phyloP scores from a whole-genome alignment of 495 filamentous ascomycete genomes.

The Aspergillus affinis region DNA sequence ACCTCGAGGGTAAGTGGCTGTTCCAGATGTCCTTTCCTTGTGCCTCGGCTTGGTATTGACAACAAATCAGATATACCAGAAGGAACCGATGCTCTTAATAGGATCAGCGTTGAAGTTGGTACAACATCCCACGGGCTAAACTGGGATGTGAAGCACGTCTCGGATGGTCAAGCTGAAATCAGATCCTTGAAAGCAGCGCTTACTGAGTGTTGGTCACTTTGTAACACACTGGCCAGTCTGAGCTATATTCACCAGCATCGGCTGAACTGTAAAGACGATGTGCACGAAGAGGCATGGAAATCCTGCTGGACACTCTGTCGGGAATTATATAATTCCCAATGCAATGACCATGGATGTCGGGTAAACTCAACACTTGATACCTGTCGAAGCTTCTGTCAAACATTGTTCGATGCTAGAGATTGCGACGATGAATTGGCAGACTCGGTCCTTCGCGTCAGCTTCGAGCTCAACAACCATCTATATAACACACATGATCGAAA shows the following conservation, averaged over 20 bases:
- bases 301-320: conserved; percentile 91
- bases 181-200: conserved; percentile 72
- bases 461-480: conserved; percentile 91
- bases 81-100: conserved; percentile 30
- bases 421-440: conserved; percentile 74
- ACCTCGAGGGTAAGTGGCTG: conserved; percentile 63
- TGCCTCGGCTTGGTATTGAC: conserved; percentile 16
- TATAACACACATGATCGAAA: conserved; percentile 87
- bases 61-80: conserved; percentile 45
- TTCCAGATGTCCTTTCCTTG: background rate
- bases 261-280: conserved; percentile 62
- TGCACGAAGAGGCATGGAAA: conserved; percentile 87
- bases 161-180: conserved; percentile 62
- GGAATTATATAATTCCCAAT: conserved; percentile 76
- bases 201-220: conserved; percentile 90
- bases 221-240: conserved; percentile 82
- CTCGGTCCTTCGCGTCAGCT: conserved; percentile 85
- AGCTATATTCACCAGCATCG: conserved; percentile 81
- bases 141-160: conserved; percentile 26
- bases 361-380: conserved; percentile 78
- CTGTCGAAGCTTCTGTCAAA: conserved; percentile 88
- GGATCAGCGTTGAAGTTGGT: conserved; percentile 38
- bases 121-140: conserved; percentile 35
- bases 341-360: conserved; percentile 69
- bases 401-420: conserved; percentile 79